Evolutionary conservation across 2,329 filamentous ascomycete genomes (phyloP).

Genomic region (Myriosclerotinia duriaeana): DNA sequence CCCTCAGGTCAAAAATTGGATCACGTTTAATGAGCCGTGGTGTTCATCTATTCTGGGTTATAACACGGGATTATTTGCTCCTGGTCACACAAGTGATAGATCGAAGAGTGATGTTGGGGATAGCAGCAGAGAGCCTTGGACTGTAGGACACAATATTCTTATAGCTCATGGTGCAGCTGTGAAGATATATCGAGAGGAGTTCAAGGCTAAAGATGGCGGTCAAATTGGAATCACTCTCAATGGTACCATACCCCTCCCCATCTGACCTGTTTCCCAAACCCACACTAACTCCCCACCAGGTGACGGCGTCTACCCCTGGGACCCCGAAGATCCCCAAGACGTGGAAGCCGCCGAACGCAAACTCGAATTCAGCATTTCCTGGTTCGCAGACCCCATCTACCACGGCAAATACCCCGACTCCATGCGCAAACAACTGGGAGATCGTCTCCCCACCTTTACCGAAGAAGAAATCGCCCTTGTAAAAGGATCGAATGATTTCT

Average conservation of each 20-base stretch:
- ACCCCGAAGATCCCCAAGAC: conserved; percentile 71
- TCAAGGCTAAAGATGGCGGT: conserved; percentile 69
- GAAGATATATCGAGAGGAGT: conserved; percentile 79
- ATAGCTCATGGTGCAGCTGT: conserved; percentile 78
- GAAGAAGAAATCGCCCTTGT: conserved; percentile 71
- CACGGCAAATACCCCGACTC: conserved; percentile 79
- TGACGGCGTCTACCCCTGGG: conserved; percentile 81
- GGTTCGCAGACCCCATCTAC: conserved; percentile 89
- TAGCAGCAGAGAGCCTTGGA: conserved; percentile 76
- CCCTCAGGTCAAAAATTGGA: conserved; percentile 80
- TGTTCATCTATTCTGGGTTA: conserved; percentile 81
- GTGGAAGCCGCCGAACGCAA: conserved; percentile 76
- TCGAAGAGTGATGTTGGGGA: conserved; percentile 69
- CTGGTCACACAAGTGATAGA: conserved; percentile 77
- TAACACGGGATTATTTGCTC: conserved; percentile 73
- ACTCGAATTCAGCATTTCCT: conserved; percentile 82
- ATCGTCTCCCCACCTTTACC: conserved; percentile 73
- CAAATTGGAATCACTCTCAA: conserved; percentile 88
- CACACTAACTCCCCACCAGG: conserved; percentile 45
- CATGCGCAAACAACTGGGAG: conserved; percentile 78
- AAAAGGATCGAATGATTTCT: conserved; percentile 86
- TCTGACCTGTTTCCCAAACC: too few relatives aligned
- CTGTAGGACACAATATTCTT: conserved; percentile 76
- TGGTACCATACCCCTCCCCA: conserved; percentile 48
- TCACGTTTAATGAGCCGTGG: conserved; percentile 89